Base-by-base conservation (phyloP, 257 asterid genomes). In the Solanum etuberosum region DNA sequence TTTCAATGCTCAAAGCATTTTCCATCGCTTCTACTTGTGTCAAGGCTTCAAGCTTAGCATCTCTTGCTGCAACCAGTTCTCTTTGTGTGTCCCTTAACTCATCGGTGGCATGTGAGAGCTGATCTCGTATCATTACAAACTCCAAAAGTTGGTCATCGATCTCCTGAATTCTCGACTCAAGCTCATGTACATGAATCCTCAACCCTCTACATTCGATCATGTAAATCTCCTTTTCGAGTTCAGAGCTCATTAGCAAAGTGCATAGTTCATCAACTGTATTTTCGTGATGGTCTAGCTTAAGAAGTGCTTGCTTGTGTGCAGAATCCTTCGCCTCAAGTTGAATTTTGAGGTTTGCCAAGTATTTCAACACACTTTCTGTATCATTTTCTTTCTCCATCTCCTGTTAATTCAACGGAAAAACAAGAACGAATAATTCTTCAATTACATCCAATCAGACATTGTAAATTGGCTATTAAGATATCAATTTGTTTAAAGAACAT, bases 251-350 rank as follows among this genome's bases (percentile, higher is more conserved):
- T 27, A 93, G 93, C 81, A 89, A 73, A 7, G 48, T 61, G 37
- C 89, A 84, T 18, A 93, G 93, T 4, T 94, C 95, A 25, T 93
- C 87, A 32, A 89, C 72, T 83, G 90, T 89, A 86, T 91, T 88
- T n/a, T 90, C 91, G 86, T 89, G 88, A 83, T 94, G 93, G 38
- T 92, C 93, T 21, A 92, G 74, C 89, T 87, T 81, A 35, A 90
- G 86, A 48, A 93, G 90, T 27, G 87, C 93, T 88, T 94, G 95
- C 85, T 91, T 93, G 90, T 88, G 90, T 1, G 92, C 93, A 2
- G 91, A 89, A 13, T 95, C 97, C 83, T 93, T 94, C 15, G 92
- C 93, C 83, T 91, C 96, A 5, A 93, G 61, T 71, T 92, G 91
- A 70, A 92, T 20, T 89, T 90, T 92, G 27, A 90, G 40, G 32